Conservation (phyloP, 768 basidiomycete species). For the Tricholoma furcatifolium region DNA sequence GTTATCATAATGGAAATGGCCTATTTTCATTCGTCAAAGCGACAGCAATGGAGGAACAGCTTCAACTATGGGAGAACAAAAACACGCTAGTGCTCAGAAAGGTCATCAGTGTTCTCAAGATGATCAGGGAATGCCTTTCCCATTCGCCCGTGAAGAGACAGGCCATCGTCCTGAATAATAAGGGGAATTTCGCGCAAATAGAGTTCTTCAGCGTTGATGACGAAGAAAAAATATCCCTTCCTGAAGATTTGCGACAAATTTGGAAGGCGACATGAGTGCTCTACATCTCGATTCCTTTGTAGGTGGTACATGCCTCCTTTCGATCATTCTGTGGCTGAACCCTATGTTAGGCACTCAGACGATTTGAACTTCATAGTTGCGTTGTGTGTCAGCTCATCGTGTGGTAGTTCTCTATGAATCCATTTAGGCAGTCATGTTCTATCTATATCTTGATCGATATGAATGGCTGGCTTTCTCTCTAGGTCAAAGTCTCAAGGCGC, state of each 20-base stretch:
- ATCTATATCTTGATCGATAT: too few relatives aligned
- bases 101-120: slow-evolving; percentile 13
- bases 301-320: too few relatives aligned
- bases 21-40: slow-evolving; percentile 11
- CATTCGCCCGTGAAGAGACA: slow-evolving; percentile 13
- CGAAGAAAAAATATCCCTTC: slow-evolving; percentile 9
- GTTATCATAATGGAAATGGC: slow-evolving; percentile 18
- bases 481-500: too few relatives aligned
- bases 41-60: slow-evolving; percentile 3
- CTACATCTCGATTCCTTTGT: too few relatives aligned
- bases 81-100: slow-evolving; percentile 14
- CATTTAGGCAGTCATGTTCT: too few relatives aligned
- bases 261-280: background rate
- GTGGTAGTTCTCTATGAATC: too few relatives aligned
- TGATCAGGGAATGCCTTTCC: slow-evolving; percentile 14
- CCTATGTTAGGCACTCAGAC: too few relatives aligned
- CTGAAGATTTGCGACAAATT: slow-evolving; percentile 11
- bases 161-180: slow-evolving; percentile 6
- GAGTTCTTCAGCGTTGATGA: slow-evolving; percentile 14
- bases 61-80: slow-evolving; percentile 14
- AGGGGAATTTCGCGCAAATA: background rate
- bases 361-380: too few relatives aligned
- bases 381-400: too few relatives aligned
- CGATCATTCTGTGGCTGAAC: too few relatives aligned
- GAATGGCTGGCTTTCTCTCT: too few relatives aligned